Base-by-base conservation (phyloP, 345 rosid species). In the Dipteronia dyeriana region DNA sequence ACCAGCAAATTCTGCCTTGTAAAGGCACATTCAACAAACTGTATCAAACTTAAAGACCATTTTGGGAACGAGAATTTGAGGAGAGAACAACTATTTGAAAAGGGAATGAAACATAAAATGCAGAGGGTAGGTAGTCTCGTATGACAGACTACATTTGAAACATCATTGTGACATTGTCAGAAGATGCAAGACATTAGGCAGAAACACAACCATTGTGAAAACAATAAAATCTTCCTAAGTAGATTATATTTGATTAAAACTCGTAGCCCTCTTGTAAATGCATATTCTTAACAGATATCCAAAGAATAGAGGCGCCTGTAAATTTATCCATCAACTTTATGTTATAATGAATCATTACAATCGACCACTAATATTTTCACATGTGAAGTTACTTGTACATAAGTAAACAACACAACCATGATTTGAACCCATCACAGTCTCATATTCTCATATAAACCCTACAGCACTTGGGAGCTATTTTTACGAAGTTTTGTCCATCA, bases 401-500 rank as follows among this genome's bases (percentile, higher is more conserved):
- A 17, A 51, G 8, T 9, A 73, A 79, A 65, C n/a, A 53, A 71
- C 75, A 63, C 13, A 76, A 63, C 25, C 47, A 57, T 14, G 34
- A 43, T 22, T 41, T 39, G 56, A 75, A 56, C 20, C 54, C n/a
- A 16, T 45, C 38, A 53, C 43, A 67, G 65, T 49, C 60, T n/a
- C 79, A 26, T 39, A 74, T 25, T 49, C 60, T n/a, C 80, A 26
- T 49, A 77, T 25, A 60, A 73, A 60, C 12, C 51, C 3, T 34
- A 13, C 49, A 54, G 59, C 54, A 43, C 41, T 45, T 10, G 14
- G 14, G 10, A 63, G 51, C 29, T 9, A 17, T 68, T 56, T 56
- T 88, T 78, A 94, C 2, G 92, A 87, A 73, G 92, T 53, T 76
- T 94, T 91, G 75, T 94, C 99, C 97, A 94, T 91, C 78, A 97